These are phyloP conservation scores for Sclerotinia trifoliorum DNA, from an alignment of 2,329 filamentous ascomycete species.

Conservation along the genomic window DNA sequence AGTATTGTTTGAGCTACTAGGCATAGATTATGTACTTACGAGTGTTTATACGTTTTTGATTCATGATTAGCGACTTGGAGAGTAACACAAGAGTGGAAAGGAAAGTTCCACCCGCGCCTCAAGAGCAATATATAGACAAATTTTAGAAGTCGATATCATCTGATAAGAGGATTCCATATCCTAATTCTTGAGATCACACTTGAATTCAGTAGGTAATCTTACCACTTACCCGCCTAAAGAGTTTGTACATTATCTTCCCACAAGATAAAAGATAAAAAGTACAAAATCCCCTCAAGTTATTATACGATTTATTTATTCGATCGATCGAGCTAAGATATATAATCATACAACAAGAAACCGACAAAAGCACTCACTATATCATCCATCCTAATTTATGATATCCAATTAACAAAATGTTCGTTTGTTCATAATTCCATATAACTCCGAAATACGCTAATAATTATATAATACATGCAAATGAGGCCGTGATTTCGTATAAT, in stretches of 20 bases:
- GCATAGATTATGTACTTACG: not conserved
- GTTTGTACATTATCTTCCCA: no score
- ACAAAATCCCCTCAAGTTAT: not conserved
- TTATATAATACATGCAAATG: not conserved
- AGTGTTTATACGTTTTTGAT: not conserved
- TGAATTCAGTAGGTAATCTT: no score
- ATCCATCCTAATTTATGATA: not conserved
- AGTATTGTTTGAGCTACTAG: not conserved
- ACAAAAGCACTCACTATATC: not conserved
- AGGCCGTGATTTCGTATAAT: not conserved
- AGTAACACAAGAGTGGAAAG: not conserved
- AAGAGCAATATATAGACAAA: no score
- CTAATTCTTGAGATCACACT: no score
- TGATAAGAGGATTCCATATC: no score
- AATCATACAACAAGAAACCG: not conserved
- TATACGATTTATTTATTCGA: not conserved
- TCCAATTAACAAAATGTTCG: not conserved
- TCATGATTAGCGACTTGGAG: not conserved
- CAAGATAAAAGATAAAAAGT: not conserved
- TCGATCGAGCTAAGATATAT: not conserved
- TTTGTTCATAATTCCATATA: not conserved
- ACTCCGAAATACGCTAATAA: not conserved
- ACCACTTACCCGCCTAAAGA: no score
- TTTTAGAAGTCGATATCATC: not conserved
- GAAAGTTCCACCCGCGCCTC: not conserved